Evolutionary conservation across 2,329 filamentous ascomycete genomes (phyloP).

Genomic region (Penicillium crustosum): DNA sequence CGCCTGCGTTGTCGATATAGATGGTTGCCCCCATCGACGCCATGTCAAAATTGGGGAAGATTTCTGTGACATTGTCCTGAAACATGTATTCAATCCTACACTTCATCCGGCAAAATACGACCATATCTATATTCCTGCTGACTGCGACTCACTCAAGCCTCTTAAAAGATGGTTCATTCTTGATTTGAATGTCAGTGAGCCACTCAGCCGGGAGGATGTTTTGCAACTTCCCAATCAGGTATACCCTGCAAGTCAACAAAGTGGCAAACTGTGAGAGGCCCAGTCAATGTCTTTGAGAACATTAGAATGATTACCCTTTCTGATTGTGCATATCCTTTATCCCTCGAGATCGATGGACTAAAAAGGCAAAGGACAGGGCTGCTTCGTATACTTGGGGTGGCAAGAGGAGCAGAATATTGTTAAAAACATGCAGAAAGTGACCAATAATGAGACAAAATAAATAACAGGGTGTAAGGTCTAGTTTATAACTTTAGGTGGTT

Average conservation of each 20-base stretch:
- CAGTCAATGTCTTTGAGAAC: too few species aligned
- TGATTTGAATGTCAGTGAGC: constrained; percentile 16
- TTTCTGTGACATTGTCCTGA: constrained; percentile 14
- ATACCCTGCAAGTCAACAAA: constrained; percentile 22
- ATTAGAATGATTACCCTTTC: not conserved
- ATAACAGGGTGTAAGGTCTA: not conserved
- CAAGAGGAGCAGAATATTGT: constrained; percentile 22
- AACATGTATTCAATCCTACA: constrained; percentile 14
- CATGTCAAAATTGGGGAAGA: constrained; percentile 19
- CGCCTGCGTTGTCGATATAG: constrained; percentile 21
- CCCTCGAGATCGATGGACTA: constrained; percentile 11
- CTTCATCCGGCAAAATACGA: constrained; percentile 20
- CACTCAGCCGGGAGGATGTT: constrained; percentile 12
- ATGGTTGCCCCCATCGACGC: constrained; percentile 19
- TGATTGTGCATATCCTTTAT: constrained; percentile 5
- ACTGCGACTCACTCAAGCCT: constrained; percentile 18
- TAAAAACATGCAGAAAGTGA: not conserved
- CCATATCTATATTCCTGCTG: constrained; percentile 22
- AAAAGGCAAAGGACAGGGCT: constrained; percentile 18
- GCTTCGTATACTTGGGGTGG: constrained; percentile 22
- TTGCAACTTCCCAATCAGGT: constrained; percentile 19
- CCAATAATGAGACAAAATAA: not conserved
- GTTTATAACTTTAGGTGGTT: too few species aligned
- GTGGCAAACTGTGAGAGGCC: constrained; percentile 17
- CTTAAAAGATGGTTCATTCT: constrained; percentile 24